A percentile compares a stretch with the other conserved stretches of the same genome.
Conservation (phyloP, 106 monocot genomes). For the Amphibolis antarctica region DNA sequence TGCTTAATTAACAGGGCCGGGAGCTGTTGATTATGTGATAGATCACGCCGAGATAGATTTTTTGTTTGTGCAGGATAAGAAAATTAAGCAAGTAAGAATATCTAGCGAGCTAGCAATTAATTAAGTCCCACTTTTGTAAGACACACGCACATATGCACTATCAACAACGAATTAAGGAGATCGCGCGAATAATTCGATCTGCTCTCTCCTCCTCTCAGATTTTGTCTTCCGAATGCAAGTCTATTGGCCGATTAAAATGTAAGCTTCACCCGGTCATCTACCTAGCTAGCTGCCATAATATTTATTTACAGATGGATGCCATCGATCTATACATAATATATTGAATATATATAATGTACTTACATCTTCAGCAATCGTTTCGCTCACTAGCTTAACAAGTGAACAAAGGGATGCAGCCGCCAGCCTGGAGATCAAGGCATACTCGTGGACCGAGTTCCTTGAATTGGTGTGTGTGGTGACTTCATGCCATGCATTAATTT, state of each 20-base stretch:
- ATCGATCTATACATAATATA: too few species aligned
- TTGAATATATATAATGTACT: too few species aligned
- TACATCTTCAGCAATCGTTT: conserved; percentile 52
- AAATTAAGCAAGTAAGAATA: conserved; percentile 57
- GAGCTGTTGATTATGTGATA: conserved; percentile 75
- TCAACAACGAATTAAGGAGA: too few species aligned
- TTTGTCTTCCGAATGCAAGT: conserved; percentile 32
- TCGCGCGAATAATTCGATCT: not conserved
- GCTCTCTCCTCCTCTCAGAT: conserved; percentile 23
- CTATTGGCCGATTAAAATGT: conserved; percentile 45
- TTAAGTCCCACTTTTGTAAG: conserved; percentile 2
- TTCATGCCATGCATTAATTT: not conserved
- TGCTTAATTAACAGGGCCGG: conserved; percentile 52
- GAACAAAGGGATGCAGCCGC: conserved; percentile 33
- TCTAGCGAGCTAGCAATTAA: not conserved
- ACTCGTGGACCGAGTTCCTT: conserved; percentile 76
- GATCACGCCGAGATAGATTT: conserved; percentile 84
- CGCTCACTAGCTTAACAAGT: conserved; percentile 34
- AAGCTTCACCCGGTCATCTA: conserved; percentile 7
- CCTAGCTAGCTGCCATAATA: not conserved
- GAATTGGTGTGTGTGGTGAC: conserved; percentile 29
- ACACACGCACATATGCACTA: too few species aligned
- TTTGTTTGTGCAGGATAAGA: conserved; percentile 82
- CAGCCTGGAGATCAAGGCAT: conserved; percentile 35
- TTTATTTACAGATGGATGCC: not conserved